Evolutionary conservation across 257 asterid species (phyloP), one percentile per base, ranked within the genome.

Genomic region (Cynanchum wilfordii): DNA sequence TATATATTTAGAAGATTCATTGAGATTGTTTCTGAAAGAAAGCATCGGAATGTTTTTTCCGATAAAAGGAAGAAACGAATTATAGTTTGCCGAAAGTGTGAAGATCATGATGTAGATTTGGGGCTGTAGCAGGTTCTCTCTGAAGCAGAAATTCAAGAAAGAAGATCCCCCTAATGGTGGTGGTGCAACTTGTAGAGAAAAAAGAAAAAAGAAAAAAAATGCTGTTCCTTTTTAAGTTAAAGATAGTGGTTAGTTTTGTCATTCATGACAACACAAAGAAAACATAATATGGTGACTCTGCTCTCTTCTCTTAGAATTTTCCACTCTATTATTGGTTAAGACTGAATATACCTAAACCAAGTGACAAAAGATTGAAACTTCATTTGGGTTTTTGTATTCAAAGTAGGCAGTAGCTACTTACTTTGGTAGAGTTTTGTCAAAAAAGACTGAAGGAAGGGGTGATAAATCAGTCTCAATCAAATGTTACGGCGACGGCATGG

Each of bases 141-240:
- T 63, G 62, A 68, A 50, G 27, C 45, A 72, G 71, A 68, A 74
- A 75, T 59, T 75, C 75, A 51, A 67, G 68, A 47, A 50, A 38
- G 75, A 76, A 74, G 80, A 77, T 75, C 10, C 54, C 45, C n/a
- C n/a, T n/a, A n/a, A n/a, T n/a, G n/a, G n/a, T 45, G 50, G 4
- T 58, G 72, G 50, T 69, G 79, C 86, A 77, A 85, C 80, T 75
- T 79, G 88, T 59, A 52, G 64, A 70, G 8, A 4, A 57, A 30
- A 30, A 33, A 33, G 36, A 33, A 33, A 52, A 4, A 57, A 30
- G 2, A 33, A 33, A 4, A 33, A 33, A 52, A 72, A 73, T 73
- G 73, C 67, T 63, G 68, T 67, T 56, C 38, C 71, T 67, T 73
- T 78, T 38, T 22, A 0, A 7, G 25, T 9, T 66, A 77, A 58